Conservation (phyloP, 2,329 filamentous ascomycete species). For the Fusarium incarnatum region DNA sequence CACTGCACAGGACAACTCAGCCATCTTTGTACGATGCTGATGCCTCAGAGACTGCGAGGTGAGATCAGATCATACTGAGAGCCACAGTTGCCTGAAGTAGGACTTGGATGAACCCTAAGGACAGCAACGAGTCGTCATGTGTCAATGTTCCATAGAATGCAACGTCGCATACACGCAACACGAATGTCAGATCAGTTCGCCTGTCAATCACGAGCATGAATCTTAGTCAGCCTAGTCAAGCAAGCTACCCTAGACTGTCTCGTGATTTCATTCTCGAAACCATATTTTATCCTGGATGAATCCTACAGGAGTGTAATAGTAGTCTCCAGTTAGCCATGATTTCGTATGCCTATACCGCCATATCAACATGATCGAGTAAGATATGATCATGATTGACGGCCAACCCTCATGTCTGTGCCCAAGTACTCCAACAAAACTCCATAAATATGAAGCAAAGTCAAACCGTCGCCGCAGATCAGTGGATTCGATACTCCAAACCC, state of each 20-base stretch:
- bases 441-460: neutral
- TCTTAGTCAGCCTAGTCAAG: conserved; percentile 5
- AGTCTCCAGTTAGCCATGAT: neutral
- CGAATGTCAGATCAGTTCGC: conserved; percentile 14
- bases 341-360: neutral
- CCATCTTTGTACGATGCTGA: neutral
- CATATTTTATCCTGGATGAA: neutral
- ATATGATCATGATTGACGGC: neutral
- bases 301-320: neutral
- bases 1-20: neutral
- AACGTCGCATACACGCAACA: conserved; percentile 31
- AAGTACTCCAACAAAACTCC: neutral
- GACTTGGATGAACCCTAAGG: neutral
- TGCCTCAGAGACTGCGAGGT: neutral
- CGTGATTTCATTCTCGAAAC: neutral
- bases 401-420: neutral
- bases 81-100: neutral
- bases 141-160: conserved; percentile 25
- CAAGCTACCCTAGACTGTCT: conserved; percentile 22
- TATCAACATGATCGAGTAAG: neutral
- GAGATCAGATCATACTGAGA: conserved; percentile 22
- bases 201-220: neutral
- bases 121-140: conserved; percentile 29
- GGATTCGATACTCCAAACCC: neutral
- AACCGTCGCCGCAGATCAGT: conserved; percentile 14